Base-by-base conservation (phyloP, 1,139 yeast species). In the Yamadazyma buinensis region DNA sequence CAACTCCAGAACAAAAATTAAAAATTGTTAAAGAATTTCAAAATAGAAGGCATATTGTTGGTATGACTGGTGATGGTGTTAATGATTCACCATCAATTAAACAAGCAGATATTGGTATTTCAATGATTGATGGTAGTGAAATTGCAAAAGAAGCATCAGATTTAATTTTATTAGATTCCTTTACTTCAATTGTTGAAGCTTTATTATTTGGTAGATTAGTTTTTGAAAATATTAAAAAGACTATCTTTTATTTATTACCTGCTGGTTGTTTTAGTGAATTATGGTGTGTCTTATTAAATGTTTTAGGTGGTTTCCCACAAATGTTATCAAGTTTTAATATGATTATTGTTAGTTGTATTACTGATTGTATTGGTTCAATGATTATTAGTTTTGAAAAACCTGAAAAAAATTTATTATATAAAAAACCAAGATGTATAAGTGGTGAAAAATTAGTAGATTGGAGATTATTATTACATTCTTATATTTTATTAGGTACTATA, bases 101-200 rank as follows among this genome's bases (percentile, higher is more conserved):
- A 43, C 71, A 67, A 41, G 75, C 78, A 2, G 75, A 72, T 49
- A 64, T 73, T 36, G 80, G 80, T 27, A 69, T 75, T 39, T 72
- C 78, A 2, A 60, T 74, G 59, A 63, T 61, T 6, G 65, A 61
- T 32, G 80, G 76, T 3, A 65, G 77, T 15, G 80, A 75, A 44
- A 67, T 75, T 43, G 80, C 80, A n/a, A 67, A 72, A 45, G 80
- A 74, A 41, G 80, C 80, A 0, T 63, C 77, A 22, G 80, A 75
- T 48, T 49, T 75, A 47, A 64, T 75, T 21, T 54, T 74, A 30
- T 51, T 71, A 49, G 57, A 54, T 17, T 60, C 64, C 11, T 72
- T 75, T 43, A 55, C 64, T 21, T 64, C 78, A 1, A 71, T 75
- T 37, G 60, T 73, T 24, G 66, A 64, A 26, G 80, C 77, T 3